These are phyloP conservation scores for Cladophialophora yegresii DNA, from an alignment of 2,329 filamentous ascomycete genomes.

Conservation along the genomic window DNA sequence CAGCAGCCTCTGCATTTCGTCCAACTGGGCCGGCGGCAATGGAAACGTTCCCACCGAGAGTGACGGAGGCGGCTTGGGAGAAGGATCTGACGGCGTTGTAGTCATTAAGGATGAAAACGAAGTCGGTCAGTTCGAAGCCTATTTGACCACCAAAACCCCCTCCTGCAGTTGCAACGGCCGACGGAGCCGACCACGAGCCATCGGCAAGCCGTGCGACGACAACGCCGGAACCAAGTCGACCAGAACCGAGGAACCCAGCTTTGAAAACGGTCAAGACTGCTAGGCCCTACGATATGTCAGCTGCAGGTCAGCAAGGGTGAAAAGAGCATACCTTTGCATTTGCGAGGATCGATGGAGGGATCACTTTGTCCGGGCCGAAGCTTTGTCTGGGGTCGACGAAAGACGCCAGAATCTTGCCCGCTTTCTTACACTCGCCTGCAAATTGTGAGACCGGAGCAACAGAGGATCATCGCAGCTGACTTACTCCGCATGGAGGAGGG, in stretches of 20 bases:
- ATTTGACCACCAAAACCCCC: constrained; percentile 55
- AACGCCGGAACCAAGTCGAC: constrained; percentile 53
- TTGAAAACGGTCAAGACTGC: constrained; percentile 54
- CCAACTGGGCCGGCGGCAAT: constrained; percentile 92
- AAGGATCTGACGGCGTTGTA: constrained; percentile 86
- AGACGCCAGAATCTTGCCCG: constrained; percentile 88
- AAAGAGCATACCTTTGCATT: constrained; percentile 73
- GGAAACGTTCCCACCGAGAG: constrained; percentile 92
- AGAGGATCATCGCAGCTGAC: constrained; percentile 36
- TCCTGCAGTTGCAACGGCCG: constrained; percentile 52
- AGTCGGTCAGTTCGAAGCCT: constrained; percentile 59
- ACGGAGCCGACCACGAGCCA: constrained; percentile 54
- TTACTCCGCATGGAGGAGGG: constrained; percentile 53
- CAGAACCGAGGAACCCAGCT: constrained; percentile 54
- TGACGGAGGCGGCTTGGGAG: constrained; percentile 86
- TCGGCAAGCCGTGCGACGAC: constrained; percentile 53
- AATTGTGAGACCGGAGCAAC: constrained; percentile 31
- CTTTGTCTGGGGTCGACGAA: constrained; percentile 92
- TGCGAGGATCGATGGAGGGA: constrained; percentile 83
- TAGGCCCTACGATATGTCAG: constrained; percentile 45
- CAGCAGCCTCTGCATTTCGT: constrained; percentile 92
- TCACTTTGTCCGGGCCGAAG: constrained; percentile 96
- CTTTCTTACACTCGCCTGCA: constrained; percentile 94
- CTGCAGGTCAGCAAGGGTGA: neutral
- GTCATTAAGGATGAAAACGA: constrained; percentile 98